phyloP scores from a whole-genome alignment of 352 stramenopile species.

The Phytophthora cactorum region DNA sequence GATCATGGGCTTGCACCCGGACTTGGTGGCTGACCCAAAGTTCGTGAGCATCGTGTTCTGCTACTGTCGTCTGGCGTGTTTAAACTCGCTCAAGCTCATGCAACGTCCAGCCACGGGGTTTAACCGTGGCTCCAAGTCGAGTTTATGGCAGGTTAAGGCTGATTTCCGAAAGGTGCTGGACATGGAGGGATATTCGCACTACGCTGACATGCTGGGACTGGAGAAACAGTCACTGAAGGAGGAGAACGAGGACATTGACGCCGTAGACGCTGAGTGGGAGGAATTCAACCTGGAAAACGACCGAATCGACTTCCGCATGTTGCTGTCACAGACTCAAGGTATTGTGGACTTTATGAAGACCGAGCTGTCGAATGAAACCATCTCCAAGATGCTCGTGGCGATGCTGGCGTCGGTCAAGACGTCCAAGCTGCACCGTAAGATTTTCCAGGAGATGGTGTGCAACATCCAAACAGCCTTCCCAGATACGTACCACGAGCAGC shows the following conservation, averaged over 20 bases:
- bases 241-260: conserved; percentile 36
- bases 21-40: conserved; percentile 74
- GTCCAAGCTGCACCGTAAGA: conserved; percentile 87
- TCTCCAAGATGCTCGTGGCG: conserved; percentile 85
- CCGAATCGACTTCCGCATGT: conserved; percentile 86
- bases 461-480: conserved; percentile 85
- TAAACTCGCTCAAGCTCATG: conserved; percentile 88
- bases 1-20: conserved; percentile 81
- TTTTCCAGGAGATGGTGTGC: conserved; percentile 89
- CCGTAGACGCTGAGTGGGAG: conserved; percentile 83
- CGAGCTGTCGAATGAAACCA: conserved; percentile 73
- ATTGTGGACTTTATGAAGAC: conserved; percentile 69
- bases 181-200: conserved; percentile 73
- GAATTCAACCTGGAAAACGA: conserved; percentile 89
- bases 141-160: conserved; percentile 83
- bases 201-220: conserved; percentile 80
- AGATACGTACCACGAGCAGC: conserved; percentile 62
- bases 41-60: conserved; percentile 85
- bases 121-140: conserved; percentile 68
- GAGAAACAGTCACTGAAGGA: conserved; percentile 38
- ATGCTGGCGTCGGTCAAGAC: conserved; percentile 88
- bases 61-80: conserved; percentile 79
- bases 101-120: conserved; percentile 53
- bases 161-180: conserved; percentile 84
- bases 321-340: conserved; percentile 68